These are phyloP conservation scores for Avena insularis DNA, from an alignment of 176 grass and related monocot genomes.

Conservation along the genomic window DNA sequence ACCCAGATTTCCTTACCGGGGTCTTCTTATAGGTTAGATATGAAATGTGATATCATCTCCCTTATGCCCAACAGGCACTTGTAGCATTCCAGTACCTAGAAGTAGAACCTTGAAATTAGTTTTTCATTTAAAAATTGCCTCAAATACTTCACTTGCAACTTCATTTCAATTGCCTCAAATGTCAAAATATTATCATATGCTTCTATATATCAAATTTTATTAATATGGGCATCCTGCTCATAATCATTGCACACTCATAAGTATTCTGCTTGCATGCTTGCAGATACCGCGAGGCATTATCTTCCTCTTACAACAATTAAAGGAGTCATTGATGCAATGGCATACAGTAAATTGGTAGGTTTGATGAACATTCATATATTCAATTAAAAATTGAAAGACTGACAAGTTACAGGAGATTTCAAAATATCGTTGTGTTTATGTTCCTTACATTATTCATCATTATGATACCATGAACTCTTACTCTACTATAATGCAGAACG, in stretches of 20 bases:
- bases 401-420: conserved; percentile 15
- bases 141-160: conserved; percentile 1
- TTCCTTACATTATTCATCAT: conserved; percentile 5
- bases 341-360: conserved; percentile 94
- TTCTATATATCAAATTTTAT: conserved; percentile 11
- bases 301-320: conserved; percentile 81
- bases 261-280: conserved; percentile 17
- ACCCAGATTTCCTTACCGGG: conserved; percentile 92
- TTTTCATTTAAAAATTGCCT: background rate
- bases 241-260: background rate
- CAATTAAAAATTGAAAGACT: conserved; percentile 13
- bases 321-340: conserved; percentile 94
- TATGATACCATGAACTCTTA: conserved; percentile 35
- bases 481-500: conserved; percentile 60
- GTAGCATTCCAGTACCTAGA: conserved; percentile 1
- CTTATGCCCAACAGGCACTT: conserved; percentile 11
- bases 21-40: conserved; percentile 91
- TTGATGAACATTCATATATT: conserved; percentile 16
- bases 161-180: conserved; percentile 2
- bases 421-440: conserved; percentile 28
- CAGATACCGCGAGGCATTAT: conserved; percentile 93
- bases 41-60: conserved; percentile 12
- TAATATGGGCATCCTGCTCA: background rate
- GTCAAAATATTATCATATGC: background rate
- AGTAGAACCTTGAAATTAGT: conserved; percentile 1